Percentiles rank a stretch among this genome's conserved stretches.
Evolutionary conservation across 768 basidiomycete species (phyloP).

Genomic region (Boletus barrowsii): DNA sequence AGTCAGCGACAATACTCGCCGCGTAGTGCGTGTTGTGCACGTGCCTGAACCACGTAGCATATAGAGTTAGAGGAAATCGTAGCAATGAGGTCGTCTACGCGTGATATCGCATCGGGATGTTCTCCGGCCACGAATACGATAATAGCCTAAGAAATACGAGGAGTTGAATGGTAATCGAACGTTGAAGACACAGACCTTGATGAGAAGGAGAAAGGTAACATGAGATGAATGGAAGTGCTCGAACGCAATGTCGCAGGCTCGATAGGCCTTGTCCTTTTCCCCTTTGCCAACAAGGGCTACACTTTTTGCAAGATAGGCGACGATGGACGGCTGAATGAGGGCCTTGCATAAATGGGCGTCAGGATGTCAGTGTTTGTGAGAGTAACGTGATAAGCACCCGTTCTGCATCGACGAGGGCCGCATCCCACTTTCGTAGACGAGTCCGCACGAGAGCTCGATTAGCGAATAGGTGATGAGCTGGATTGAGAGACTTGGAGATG

Average conservation of each 20-base stretch:
- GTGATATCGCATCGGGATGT: not conserved
- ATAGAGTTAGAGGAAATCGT: not conserved
- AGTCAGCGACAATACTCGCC: not conserved
- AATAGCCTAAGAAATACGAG: not conserved
- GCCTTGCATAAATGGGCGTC: not conserved
- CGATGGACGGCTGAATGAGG: not conserved
- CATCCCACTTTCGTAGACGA: not conserved
- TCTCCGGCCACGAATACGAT: not conserved
- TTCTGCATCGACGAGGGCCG: not conserved
- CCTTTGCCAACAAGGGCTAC: not conserved
- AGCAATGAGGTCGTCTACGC: not conserved
- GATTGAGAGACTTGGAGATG: not conserved
- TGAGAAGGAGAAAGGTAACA: not conserved
- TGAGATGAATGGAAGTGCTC: not conserved
- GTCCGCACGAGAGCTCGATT: not conserved
- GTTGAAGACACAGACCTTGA: not conserved
- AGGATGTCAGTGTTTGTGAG: not conserved
- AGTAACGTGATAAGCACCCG: not conserved
- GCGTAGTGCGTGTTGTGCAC: not conserved
- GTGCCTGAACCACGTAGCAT: not conserved
- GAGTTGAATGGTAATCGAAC: not conserved
- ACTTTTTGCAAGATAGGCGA: not conserved
- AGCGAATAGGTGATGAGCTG: not conserved
- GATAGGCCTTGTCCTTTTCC: not conserved
- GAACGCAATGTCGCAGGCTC: not conserved